Conservation (phyloP, 352 stramenopile species). For the Phytopythium aichiense region DNA sequence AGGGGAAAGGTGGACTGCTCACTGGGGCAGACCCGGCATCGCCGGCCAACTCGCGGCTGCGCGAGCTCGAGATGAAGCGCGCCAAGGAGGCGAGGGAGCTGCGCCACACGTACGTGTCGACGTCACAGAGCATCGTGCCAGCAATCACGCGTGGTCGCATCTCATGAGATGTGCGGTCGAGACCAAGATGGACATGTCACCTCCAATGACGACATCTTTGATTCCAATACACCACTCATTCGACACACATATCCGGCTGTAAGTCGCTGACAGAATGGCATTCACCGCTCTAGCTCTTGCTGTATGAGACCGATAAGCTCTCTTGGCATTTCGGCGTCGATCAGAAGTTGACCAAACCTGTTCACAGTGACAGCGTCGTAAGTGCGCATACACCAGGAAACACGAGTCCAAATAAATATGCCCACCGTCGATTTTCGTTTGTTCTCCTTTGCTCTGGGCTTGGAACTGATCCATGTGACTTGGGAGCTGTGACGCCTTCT, state of each 20-base stretch:
- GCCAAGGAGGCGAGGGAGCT: slow-evolving; percentile 29
- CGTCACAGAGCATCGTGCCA: slow-evolving; percentile 47
- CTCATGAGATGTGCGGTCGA: background rate
- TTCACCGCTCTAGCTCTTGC: slow-evolving; percentile 14
- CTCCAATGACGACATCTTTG: background rate
- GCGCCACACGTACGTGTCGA: slow-evolving; percentile 49
- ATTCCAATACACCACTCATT: background rate
- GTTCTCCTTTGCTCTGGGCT: background rate
- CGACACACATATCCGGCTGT: background rate
- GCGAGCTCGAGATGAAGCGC: slow-evolving; percentile 38
- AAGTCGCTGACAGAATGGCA: background rate
- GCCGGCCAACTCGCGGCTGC: background rate
- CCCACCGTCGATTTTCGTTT: slow-evolving; percentile 1
- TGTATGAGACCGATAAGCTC: slow-evolving; percentile 26
- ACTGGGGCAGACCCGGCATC: background rate
- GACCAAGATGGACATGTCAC: background rate
- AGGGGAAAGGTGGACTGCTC: slow-evolving; percentile 3
- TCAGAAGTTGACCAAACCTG: slow-evolving; percentile 22
- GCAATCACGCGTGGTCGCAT: slow-evolving; percentile 13
- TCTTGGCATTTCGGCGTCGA: slow-evolving; percentile 25
- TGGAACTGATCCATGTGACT: background rate
- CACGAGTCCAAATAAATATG: background rate
- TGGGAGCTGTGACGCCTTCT: background rate
- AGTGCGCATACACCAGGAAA: background rate
- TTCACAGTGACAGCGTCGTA: background rate